Base-by-base conservation (phyloP, 768 basidiomycete species). In the Panus rudis region DNA sequence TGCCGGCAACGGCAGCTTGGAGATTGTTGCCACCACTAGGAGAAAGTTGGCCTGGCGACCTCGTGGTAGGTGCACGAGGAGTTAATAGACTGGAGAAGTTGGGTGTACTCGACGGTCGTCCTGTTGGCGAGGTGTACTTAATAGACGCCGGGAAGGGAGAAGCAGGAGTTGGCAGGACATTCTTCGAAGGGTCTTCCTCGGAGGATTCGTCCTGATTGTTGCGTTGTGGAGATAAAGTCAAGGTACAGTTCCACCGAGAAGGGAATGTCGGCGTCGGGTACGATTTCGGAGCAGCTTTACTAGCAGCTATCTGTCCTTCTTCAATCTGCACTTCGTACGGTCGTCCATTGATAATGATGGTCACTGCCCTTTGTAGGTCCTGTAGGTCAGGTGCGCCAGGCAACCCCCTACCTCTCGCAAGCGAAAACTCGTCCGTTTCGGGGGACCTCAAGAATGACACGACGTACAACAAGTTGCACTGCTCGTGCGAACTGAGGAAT, bases 191-290 rank as follows among this genome's bases (percentile, higher is more conserved):
- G 16, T 17, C 11, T 12, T 7, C 42, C n/a, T n/a, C n/a, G n/a
- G n/a, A n/a, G n/a, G n/a, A n/a, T n/a, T n/a, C n/a, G n/a, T n/a
- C n/a, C n/a, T n/a, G n/a, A n/a, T n/a, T n/a, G n/a, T n/a, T n/a
- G n/a, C n/a, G n/a, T 39, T 53, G 61, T 3, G 72, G 54, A 2
- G 75, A 64, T n/a, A 96, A 70, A 59, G 93, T 89, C 16, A 96
- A 76, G 2, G 88, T 69, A 51, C 90, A 92, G 51, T 90, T 94
- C 92, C 92, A 96, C 22, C 82, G 70, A 1, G 92, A 92, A 0
- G 81, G 76, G 61, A 92, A 96, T 0, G 78, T 70, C 11, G 64
- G 67, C 6, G 92, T 89, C 0, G 85, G 89, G 51, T 80, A 88
- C 1, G 58, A 50, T 6, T 56, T 30, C 4, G 49, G 23, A 1